Evolutionary conservation across 805 yeast species (phyloP).

Genomic region (Yamadazyma takamatsuzukensis): DNA sequence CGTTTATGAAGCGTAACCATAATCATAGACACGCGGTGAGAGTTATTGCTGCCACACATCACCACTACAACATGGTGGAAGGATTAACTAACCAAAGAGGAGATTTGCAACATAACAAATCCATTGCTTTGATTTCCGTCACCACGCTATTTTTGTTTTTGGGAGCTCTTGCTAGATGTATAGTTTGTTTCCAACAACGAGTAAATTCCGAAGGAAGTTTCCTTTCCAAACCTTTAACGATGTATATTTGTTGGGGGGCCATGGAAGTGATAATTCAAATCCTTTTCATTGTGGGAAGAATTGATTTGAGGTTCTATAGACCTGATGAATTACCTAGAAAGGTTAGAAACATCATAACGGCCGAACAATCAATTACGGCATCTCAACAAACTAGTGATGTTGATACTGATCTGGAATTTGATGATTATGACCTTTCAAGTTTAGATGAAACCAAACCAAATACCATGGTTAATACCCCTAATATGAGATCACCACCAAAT

Average conservation of each 20-base stretch:
- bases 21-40: constrained; percentile 49
- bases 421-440: too few relatives aligned
- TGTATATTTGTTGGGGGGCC: constrained; percentile 67
- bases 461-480: too few relatives aligned
- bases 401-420: constrained; percentile 5
- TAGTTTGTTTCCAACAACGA: constrained; percentile 38
- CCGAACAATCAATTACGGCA: constrained; percentile 27
- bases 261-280: constrained; percentile 55
- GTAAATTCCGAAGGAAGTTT: constrained; percentile 11
- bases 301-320: constrained; percentile 74
- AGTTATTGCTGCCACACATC: constrained; percentile 58
- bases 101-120: constrained; percentile 46
- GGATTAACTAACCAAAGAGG: constrained; percentile 37
- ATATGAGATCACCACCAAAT: constrained; percentile 4
- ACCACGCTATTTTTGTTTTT: constrained; percentile 49
- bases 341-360: constrained; percentile 37
- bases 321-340: constrained; percentile 53
- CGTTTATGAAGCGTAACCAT: constrained; percentile 46
- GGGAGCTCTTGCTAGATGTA: constrained; percentile 49
- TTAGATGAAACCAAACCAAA: too few relatives aligned
- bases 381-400: constrained; percentile 8
- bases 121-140: constrained; percentile 42
- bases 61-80: constrained; percentile 30
- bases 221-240: constrained; percentile 48
- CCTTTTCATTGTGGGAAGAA: constrained; percentile 56